These are phyloP conservation scores for Apiospora arundinis DNA, from an alignment of 2,329 filamentous ascomycete species.

Conservation along the genomic window DNA sequence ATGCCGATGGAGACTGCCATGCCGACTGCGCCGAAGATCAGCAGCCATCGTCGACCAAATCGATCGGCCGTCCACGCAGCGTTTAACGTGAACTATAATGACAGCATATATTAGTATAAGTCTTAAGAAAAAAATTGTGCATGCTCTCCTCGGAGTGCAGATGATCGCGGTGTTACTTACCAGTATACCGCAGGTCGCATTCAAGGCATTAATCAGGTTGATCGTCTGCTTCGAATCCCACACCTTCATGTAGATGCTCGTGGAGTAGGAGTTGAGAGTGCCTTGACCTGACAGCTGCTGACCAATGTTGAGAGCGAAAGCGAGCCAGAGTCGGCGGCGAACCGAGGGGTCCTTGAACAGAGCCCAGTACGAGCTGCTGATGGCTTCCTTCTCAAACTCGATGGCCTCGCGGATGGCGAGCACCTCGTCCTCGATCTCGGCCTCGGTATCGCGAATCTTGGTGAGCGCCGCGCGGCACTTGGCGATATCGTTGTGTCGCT, in stretches of 20 bases:
- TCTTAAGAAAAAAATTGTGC: not conserved
- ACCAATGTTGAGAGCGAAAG: slow-evolving; percentile 71
- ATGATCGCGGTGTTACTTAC: not conserved
- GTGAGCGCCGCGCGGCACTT: slow-evolving; percentile 63
- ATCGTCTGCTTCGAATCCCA: slow-evolving; percentile 65
- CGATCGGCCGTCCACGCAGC: slow-evolving; percentile 76
- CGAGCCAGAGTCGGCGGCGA: slow-evolving; percentile 69
- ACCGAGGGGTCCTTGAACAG: slow-evolving; percentile 74
- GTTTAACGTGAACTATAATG: slow-evolving; percentile 66
- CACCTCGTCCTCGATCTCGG: slow-evolving; percentile 72
- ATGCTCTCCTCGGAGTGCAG: no score
- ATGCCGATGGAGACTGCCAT: slow-evolving; percentile 76
- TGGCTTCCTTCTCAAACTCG: slow-evolving; percentile 74
- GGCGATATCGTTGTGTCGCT: slow-evolving; percentile 64
- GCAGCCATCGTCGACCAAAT: slow-evolving; percentile 72
- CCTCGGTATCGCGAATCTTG: slow-evolving; percentile 67
- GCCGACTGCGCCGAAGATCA: slow-evolving; percentile 71
- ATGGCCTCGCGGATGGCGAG: slow-evolving; percentile 70
- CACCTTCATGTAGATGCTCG: slow-evolving; percentile 76
- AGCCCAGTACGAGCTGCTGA: slow-evolving; percentile 66
- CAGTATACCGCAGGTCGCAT: slow-evolving; percentile 74
- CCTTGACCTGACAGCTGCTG: slow-evolving; percentile 78
- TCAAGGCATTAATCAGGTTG: slow-evolving; percentile 76
- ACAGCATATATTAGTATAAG: not conserved
- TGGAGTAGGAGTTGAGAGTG: slow-evolving; percentile 74